phyloP scores from a whole-genome alignment of 2,329 filamentous ascomycete genomes.

The Talaromyces verruculosus region DNA sequence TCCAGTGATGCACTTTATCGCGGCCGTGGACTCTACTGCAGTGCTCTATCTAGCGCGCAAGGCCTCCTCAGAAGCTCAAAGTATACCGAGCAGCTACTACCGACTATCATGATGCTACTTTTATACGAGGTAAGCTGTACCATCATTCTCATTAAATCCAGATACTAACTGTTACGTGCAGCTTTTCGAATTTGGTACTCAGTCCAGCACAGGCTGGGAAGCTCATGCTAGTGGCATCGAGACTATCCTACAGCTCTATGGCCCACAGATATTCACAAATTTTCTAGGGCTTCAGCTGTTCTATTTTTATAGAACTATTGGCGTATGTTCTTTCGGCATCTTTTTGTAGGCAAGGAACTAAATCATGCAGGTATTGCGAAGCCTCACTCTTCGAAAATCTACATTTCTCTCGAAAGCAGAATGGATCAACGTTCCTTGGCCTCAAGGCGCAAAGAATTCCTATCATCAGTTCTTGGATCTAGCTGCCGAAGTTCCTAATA shows the following conservation, averaged over 20 bases:
- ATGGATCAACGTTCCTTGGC: constrained; percentile 5
- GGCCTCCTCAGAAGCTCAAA: background rate
- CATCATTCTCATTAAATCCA: background rate
- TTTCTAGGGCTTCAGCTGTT: constrained; percentile 13
- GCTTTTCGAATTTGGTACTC: constrained; percentile 17
- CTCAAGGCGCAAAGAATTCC: background rate
- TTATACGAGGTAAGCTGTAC: constrained; percentile 10
- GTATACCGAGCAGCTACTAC: background rate
- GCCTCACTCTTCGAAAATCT: constrained; percentile 7
- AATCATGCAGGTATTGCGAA: constrained; percentile 9
- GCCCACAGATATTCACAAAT: background rate
- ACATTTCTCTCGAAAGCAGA: constrained; percentile 16
- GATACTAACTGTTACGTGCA: background rate
- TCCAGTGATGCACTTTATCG: background rate
- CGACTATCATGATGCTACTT: constrained; percentile 14
- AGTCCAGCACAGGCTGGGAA: constrained; percentile 14
- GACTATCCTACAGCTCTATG: constrained; percentile 3
- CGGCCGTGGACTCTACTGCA: constrained; percentile 12
- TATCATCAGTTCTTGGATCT: constrained; percentile 18
- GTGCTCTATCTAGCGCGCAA: constrained; percentile 5
- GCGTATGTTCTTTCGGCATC: background rate
- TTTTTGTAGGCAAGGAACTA: background rate
- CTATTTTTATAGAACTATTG: constrained; percentile 15
- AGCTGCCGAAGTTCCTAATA: constrained; percentile 1
- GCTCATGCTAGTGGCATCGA: constrained; percentile 14